These are phyloP conservation scores for Friedmanniomyces simplex DNA, from an alignment of 495 filamentous ascomycete genomes.

Conservation along the genomic window DNA sequence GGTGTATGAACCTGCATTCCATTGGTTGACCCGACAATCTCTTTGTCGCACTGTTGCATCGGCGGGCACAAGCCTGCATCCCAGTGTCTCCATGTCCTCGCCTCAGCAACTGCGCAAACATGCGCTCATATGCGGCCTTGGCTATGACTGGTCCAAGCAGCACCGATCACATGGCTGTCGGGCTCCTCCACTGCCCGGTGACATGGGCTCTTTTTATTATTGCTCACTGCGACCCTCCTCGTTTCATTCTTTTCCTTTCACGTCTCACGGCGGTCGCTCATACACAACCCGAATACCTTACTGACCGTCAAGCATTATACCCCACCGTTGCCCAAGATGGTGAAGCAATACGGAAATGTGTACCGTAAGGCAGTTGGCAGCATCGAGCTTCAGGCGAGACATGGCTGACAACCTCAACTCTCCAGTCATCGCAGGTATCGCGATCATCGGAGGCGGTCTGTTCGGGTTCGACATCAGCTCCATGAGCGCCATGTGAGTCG, in stretches of 20 bases:
- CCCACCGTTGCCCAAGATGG: too few relatives aligned
- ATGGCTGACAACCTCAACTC: constrained; percentile 56
- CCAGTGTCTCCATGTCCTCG: too few relatives aligned
- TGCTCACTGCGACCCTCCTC: too few relatives aligned
- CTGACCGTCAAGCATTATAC: too few relatives aligned
- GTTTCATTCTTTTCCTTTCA: too few relatives aligned
- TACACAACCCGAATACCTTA: too few relatives aligned
- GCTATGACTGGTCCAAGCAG: not conserved
- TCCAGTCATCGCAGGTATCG: constrained; percentile 56
- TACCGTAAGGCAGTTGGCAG: not conserved
- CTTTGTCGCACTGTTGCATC: not conserved
- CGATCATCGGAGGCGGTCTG: constrained; percentile 65
- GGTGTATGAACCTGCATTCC: not conserved
- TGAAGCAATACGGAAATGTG: not conserved
- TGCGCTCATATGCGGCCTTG: not conserved
- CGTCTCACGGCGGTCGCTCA: too few relatives aligned
- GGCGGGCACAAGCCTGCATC: not conserved
- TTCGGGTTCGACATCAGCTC: constrained; percentile 75
- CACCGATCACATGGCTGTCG: too few relatives aligned
- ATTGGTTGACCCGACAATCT: not conserved
- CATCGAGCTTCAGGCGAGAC: not conserved
- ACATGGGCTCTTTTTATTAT: too few relatives aligned
- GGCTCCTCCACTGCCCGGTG: too few relatives aligned
- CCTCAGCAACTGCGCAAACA: not conserved
- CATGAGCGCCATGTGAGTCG: constrained; percentile 56